Evolutionary conservation across 163 green algal species (phyloP).

Genomic region (Trebouxiophyceae sp.): DNA sequence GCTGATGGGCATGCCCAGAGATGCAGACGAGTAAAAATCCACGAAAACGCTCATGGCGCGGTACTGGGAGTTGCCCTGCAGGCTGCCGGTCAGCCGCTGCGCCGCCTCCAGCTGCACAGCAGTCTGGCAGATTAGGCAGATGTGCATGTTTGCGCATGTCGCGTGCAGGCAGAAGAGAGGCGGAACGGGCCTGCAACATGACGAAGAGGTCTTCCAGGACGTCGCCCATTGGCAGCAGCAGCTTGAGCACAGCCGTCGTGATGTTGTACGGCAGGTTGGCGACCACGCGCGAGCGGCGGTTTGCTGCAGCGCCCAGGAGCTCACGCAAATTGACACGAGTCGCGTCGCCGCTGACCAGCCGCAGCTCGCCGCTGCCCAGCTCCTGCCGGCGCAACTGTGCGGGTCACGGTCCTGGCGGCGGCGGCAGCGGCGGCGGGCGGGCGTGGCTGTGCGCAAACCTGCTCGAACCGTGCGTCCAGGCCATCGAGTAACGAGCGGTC

Average conservation of each 20-base stretch:
- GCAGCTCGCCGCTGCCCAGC: background rate
- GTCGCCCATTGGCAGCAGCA: constrained; percentile 64
- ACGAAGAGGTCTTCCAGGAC: constrained; percentile 65
- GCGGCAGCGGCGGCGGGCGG: too few relatives aligned
- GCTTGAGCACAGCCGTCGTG: constrained; percentile 79
- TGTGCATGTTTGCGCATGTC: background rate
- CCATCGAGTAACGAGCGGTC: background rate
- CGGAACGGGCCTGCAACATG: constrained; percentile 73
- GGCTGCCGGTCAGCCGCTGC: constrained; percentile 14
- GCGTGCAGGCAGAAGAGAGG: too few relatives aligned
- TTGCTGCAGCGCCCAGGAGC: background rate
- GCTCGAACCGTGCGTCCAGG: background rate
- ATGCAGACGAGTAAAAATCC: constrained; percentile 14
- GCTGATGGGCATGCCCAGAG: background rate
- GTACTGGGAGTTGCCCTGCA: constrained; percentile 21
- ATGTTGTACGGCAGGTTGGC: constrained; percentile 97
- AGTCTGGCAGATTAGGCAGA: constrained; percentile 2
- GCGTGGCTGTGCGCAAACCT: too few relatives aligned
- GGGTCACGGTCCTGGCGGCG: background rate
- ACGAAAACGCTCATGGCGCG: constrained; percentile 30
- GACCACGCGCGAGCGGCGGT: constrained; percentile 46
- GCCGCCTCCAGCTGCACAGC: constrained; percentile 30
- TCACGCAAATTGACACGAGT: background rate
- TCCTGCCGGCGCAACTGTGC: background rate
- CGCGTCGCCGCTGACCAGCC: background rate